A percentile compares a stretch with the other conserved stretches of the same genome.
These are phyloP conservation scores for Jatropha podagrica DNA, from an alignment of 441 rosid genomes.

Conservation along the genomic window DNA sequence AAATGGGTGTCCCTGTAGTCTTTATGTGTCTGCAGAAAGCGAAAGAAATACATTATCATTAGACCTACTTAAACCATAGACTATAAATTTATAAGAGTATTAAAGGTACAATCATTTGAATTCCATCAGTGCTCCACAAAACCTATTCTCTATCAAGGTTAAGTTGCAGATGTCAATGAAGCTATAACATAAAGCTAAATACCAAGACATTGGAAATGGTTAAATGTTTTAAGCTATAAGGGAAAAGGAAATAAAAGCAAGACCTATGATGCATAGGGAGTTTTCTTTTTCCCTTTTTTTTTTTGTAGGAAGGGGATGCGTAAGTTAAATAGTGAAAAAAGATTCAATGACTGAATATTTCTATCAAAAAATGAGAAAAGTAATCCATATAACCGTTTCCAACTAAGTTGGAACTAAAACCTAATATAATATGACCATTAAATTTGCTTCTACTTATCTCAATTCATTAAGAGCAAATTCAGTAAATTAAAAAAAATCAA, in stretches of 20 bases:
- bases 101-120: neutral
- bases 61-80: neutral
- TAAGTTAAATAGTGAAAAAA: neutral
- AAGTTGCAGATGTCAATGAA: neutral
- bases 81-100: too few relatives aligned
- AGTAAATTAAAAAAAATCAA: neutral
- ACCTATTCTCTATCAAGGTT: neutral
- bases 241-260: neutral
- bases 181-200: too few relatives aligned
- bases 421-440: neutral
- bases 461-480: neutral
- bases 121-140: neutral
- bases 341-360: neutral
- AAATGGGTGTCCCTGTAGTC: slow-evolving; percentile 63
- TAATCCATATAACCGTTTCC: neutral
- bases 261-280: neutral
- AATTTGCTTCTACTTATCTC: neutral
- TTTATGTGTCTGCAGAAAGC: slow-evolving; percentile 65
- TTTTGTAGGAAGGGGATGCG: too few relatives aligned
- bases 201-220: too few relatives aligned
- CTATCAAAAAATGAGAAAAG: neutral
- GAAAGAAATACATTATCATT: slow-evolving; percentile 5
- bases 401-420: neutral
- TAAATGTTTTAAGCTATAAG: too few relatives aligned
- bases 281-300: too few relatives aligned